Evolutionary conservation across 2,329 filamentous ascomycete genomes (phyloP).

Genomic region (Drechmeria coniospora): DNA sequence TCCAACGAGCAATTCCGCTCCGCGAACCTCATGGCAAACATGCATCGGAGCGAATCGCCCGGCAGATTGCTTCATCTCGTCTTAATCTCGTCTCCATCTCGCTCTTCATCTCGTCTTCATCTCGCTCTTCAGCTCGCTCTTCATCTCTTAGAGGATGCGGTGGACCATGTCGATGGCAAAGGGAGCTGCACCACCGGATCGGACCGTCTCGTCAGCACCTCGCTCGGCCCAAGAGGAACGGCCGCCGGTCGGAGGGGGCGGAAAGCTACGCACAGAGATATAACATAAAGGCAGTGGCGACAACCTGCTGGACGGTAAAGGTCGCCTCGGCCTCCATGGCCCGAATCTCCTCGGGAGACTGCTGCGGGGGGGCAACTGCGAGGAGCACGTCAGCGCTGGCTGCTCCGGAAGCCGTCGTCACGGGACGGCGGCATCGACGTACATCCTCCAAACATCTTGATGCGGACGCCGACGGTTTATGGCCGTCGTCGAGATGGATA

Average conservation of each 20-base stretch:
- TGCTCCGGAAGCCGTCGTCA: constrained; percentile 3
- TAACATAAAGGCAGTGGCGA: constrained; percentile 49
- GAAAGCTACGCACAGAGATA: constrained; percentile 52
- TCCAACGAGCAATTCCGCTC: too few species aligned
- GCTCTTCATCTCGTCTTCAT: too few species aligned
- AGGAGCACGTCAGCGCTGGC: constrained; percentile 8
- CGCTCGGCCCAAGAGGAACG: too few species aligned
- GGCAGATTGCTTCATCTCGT: too few species aligned
- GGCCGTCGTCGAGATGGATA: not conserved
- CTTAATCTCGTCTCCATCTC: too few species aligned
- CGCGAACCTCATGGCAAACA: too few species aligned
- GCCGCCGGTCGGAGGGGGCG: too few species aligned
- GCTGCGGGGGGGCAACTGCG: constrained; percentile 51
- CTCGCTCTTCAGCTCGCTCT: too few species aligned
- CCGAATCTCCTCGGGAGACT: constrained; percentile 54
- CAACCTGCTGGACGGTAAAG: constrained; percentile 50
- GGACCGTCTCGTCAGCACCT: not conserved
- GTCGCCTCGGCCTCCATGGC: constrained; percentile 52
- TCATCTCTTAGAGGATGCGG: constrained; percentile 23
- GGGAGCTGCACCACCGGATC: constrained; percentile 26
- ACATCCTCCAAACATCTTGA: constrained; percentile 22
- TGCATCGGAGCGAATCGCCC: too few species aligned
- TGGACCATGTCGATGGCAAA: constrained; percentile 40
- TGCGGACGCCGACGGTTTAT: not conserved
- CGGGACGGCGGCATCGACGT: constrained; percentile 12